Evolutionary conservation across 768 basidiomycete species (phyloP).

Genomic region (Lactarius tabidus): DNA sequence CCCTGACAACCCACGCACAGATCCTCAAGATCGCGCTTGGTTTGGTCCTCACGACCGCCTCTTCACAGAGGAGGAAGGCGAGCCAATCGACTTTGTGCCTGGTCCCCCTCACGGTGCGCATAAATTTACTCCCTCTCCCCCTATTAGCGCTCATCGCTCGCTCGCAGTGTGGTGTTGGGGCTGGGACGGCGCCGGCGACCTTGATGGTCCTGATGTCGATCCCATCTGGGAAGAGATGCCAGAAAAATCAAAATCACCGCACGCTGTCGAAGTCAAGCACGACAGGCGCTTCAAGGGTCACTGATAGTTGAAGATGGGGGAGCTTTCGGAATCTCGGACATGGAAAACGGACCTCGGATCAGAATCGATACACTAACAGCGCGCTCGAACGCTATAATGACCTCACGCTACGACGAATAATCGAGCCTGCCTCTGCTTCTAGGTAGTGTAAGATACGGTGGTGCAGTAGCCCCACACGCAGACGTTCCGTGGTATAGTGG

Average conservation of each 20-base stretch:
- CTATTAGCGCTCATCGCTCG: neutral
- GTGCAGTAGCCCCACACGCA: constrained; percentile 5
- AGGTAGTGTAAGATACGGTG: constrained; percentile 12
- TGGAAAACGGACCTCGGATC: neutral
- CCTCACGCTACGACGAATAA: neutral
- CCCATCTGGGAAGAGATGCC: constrained; percentile 93
- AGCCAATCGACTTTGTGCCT: constrained; percentile 66
- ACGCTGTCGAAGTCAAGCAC: constrained; percentile 69
- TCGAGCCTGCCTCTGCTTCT: neutral
- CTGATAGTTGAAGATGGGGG: neutral
- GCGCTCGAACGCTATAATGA: constrained; percentile 8
- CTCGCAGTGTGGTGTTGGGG: constrained; percentile 97
- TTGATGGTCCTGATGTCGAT: constrained; percentile 97
- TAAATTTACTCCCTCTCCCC: neutral
- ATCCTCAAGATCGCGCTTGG: constrained; percentile 97
- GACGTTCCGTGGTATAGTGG: neutral
- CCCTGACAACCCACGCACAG: constrained; percentile 92
- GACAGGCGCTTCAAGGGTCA: constrained; percentile 39
- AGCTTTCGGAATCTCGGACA: neutral
- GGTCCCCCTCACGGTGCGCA: constrained; percentile 85
- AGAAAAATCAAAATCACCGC: constrained; percentile 51
- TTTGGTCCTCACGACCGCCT: constrained; percentile 95
- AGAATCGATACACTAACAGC: neutral
- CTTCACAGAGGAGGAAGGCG: constrained; percentile 85
- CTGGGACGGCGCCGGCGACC: constrained; percentile 97